These are phyloP conservation scores for Piromyces sp. DNA, from an alignment of 192 early-diverging fungal genomes.

Conservation along the genomic window DNA sequence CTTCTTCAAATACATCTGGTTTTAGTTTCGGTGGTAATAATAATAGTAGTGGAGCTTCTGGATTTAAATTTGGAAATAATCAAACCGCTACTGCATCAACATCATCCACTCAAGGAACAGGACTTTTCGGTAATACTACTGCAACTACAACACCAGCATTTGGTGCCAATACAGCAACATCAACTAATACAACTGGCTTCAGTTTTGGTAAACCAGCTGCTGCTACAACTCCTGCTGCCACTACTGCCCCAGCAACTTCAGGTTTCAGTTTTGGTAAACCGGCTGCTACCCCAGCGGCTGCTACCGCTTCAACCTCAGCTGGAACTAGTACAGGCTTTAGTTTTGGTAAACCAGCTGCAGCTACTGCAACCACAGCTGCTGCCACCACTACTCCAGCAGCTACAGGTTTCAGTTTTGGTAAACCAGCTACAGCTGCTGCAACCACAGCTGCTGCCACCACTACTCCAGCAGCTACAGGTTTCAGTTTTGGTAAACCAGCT, in stretches of 20 bases:
- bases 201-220: slow-evolving; percentile 5
- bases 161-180: slow-evolving; percentile 2
- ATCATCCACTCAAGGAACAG: slow-evolving; percentile 2
- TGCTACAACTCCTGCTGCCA: slow-evolving; percentile 1
- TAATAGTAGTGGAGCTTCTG: neutral
- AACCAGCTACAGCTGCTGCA: slow-evolving; percentile 4
- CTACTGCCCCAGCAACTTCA: slow-evolving; percentile 4
- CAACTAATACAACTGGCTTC: slow-evolving; percentile 1
- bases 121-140: slow-evolving; percentile 7
- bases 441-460: neutral
- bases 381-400: neutral
- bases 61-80: neutral
- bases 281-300: slow-evolving; percentile 1
- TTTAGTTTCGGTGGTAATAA: slow-evolving; percentile 8
- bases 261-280: slow-evolving; percentile 2
- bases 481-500: slow-evolving; percentile 3
- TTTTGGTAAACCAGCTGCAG: slow-evolving; percentile 3
- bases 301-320: slow-evolving; percentile 9
- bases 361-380: slow-evolving; percentile 8
- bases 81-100: slow-evolving; percentile 2
- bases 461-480: slow-evolving; percentile 6
- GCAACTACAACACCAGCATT: slow-evolving; percentile 2
- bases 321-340: too few species aligned
- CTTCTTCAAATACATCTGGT: slow-evolving; percentile 5
- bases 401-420: slow-evolving; percentile 8